Percentiles rank a stretch among this genome's conserved stretches.
These are phyloP conservation scores for Hymenoscyphus fraxineus DNA, from an alignment of 2,329 filamentous ascomycete species.

Conservation along the genomic window DNA sequence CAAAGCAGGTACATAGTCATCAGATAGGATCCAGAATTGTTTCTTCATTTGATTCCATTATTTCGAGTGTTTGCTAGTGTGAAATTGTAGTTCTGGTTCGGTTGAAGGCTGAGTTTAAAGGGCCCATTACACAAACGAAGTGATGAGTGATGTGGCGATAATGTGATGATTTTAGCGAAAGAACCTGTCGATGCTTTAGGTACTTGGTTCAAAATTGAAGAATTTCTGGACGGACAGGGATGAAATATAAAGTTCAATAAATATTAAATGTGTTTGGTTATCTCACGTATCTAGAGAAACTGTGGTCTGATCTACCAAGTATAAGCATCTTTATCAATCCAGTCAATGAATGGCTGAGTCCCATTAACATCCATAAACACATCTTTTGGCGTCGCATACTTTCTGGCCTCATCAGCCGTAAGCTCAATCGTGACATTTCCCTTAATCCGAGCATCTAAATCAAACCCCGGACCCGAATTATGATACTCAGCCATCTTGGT, in stretches of 20 bases:
- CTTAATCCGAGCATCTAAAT: constrained; percentile 40
- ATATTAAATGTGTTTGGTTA: not conserved
- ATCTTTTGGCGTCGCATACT: constrained; percentile 39
- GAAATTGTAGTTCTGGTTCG: not conserved
- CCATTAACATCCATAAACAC: constrained; percentile 47
- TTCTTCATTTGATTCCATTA: not conserved
- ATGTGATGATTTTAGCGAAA: no score
- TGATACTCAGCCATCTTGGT: constrained; percentile 51
- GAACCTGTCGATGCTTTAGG: no score
- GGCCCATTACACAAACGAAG: no score
- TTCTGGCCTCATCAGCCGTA: constrained; percentile 35
- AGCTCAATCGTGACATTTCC: constrained; percentile 41
- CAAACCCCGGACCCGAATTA: constrained; percentile 48
- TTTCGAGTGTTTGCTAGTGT: no score
- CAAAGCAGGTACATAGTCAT: not conserved
- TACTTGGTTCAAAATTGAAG: no score
- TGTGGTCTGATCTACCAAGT: not conserved
- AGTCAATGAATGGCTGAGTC: constrained; percentile 42
- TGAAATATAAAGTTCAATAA: not conserved
- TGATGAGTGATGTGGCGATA: no score
- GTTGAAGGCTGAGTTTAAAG: no score
- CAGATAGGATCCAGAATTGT: not conserved
- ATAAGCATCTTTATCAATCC: constrained; percentile 42
- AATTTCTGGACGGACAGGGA: not conserved
- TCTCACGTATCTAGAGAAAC: not conserved